Conservation (phyloP, 768 basidiomycete genomes). For the Boletus vinaceobasis region DNA sequence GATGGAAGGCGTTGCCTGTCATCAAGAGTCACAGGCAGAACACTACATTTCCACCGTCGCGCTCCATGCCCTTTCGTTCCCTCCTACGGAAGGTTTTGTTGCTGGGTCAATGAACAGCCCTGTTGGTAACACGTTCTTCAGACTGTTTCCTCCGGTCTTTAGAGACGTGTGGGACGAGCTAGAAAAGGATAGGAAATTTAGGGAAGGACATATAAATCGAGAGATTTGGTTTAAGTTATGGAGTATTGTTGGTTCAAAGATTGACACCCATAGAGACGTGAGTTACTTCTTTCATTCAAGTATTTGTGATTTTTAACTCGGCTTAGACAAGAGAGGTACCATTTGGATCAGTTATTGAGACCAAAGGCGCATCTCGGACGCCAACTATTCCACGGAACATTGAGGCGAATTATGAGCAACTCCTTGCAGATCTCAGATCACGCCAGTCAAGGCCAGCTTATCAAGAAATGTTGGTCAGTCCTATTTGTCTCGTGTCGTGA, state of each 20-base stretch:
- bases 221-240: slow-evolving; percentile 67
- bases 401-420: slow-evolving; percentile 40
- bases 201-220: slow-evolving; percentile 64
- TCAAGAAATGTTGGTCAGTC: slow-evolving; percentile 83
- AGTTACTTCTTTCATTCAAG: slow-evolving; percentile 3
- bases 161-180: slow-evolving; percentile 93
- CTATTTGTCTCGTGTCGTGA: neutral
- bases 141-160: slow-evolving; percentile 76
- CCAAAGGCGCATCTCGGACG: slow-evolving; percentile 13
- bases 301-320: slow-evolving; percentile 1
- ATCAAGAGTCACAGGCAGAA: slow-evolving; percentile 75
- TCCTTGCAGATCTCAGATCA: slow-evolving; percentile 56
- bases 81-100: slow-evolving; percentile 60
- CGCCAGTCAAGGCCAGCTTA: slow-evolving; percentile 65
- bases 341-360: slow-evolving; percentile 19
- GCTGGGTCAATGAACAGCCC: slow-evolving; percentile 43
- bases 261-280: slow-evolving; percentile 44
- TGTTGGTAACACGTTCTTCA: slow-evolving; percentile 62
- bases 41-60: slow-evolving; percentile 88
- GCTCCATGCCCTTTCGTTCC: slow-evolving; percentile 73
- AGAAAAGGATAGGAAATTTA: slow-evolving; percentile 56
- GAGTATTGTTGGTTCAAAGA: slow-evolving; percentile 60
- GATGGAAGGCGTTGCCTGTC: slow-evolving; percentile 86
- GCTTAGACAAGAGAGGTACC: slow-evolving; percentile 15
- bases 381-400: slow-evolving; percentile 8